phyloP scores from a whole-genome alignment of 2,329 filamentous ascomycete species.

The Exophiala sp. region DNA sequence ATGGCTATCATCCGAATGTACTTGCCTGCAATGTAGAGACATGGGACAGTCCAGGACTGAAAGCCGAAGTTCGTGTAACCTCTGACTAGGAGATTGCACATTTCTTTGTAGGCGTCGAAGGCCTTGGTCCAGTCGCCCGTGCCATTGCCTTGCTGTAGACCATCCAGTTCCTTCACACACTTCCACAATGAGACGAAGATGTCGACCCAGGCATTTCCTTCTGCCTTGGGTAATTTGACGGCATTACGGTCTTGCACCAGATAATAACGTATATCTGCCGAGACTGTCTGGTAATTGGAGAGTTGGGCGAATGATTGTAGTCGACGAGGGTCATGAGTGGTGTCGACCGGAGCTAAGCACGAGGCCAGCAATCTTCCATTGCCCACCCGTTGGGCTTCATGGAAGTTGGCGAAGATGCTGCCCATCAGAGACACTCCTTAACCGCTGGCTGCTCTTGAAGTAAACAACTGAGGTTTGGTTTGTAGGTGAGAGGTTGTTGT shows the following conservation, averaged over 20 bases:
- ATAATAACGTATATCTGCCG: constrained; percentile 66
- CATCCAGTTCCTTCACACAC: constrained; percentile 69
- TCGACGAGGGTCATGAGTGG: constrained; percentile 59
- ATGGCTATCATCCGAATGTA: constrained; percentile 86
- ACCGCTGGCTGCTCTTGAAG: too few relatives aligned
- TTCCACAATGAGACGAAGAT: constrained; percentile 84
- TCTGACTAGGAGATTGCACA: constrained; percentile 71
- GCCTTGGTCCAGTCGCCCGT: constrained; percentile 72
- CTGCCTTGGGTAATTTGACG: constrained; percentile 58
- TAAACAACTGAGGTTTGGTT: too few relatives aligned
- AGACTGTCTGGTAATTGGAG: constrained; percentile 63
- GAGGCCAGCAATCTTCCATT: constrained; percentile 72
- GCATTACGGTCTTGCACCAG: constrained; percentile 63
- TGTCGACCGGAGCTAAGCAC: constrained; percentile 68
- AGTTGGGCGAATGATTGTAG: constrained; percentile 68
- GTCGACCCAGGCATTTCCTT: constrained; percentile 79
- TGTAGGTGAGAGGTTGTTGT: too few relatives aligned
- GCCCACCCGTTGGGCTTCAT: constrained; percentile 59
- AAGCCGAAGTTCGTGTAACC: constrained; percentile 76
- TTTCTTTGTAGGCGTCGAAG: constrained; percentile 84
- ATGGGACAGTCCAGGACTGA: constrained; percentile 88
- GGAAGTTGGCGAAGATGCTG: constrained; percentile 69
- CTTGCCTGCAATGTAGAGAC: constrained; percentile 81
- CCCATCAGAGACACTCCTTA: constrained; percentile 57
- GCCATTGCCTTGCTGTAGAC: constrained; percentile 53